Conservation (phyloP, 2,329 filamentous ascomycete genomes). For the Meredithiella fracta region DNA sequence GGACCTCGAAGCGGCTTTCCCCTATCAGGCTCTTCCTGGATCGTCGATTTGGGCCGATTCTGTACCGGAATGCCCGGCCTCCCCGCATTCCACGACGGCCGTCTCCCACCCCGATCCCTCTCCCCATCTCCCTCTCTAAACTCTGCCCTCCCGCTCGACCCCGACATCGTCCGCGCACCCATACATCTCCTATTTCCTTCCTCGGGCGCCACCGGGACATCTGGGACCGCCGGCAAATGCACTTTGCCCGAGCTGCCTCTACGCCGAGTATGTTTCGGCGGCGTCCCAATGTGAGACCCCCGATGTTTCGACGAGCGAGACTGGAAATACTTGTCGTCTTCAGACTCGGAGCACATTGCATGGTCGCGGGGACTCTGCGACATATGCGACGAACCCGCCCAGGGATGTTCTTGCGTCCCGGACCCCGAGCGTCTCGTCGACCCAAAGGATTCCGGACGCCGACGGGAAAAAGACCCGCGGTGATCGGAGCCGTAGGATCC, state of each 20-base stretch:
- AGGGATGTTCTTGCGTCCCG: slow-evolving; percentile 7
- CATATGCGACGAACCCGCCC: slow-evolving; percentile 4
- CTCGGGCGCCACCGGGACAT: not conserved
- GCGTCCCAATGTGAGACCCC: not conserved
- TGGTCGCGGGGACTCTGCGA: slow-evolving; percentile 2
- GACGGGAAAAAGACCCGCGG: slow-evolving; percentile 7
- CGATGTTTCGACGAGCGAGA: slow-evolving; percentile 5
- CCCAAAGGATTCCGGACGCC: not conserved
- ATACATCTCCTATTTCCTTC: not conserved
- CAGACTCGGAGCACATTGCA: slow-evolving; percentile 4
- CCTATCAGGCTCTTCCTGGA: not conserved
- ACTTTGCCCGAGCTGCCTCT: not conserved
- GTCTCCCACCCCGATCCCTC: not conserved
- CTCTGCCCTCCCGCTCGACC: no score
- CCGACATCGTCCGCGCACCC: no score
- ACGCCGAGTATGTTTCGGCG: slow-evolving; percentile 1
- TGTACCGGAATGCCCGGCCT: not conserved
- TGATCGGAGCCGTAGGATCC: slow-evolving; percentile 11
- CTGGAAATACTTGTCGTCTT: not conserved
- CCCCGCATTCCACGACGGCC: not conserved
- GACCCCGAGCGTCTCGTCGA: slow-evolving; percentile 2
- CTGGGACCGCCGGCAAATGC: not conserved
- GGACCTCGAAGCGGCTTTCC: not conserved
- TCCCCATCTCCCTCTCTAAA: no score
- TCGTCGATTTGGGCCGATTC: not conserved